Base-by-base conservation (phyloP, 805 yeast genomes). In the Danielia reshetovae region DNA sequence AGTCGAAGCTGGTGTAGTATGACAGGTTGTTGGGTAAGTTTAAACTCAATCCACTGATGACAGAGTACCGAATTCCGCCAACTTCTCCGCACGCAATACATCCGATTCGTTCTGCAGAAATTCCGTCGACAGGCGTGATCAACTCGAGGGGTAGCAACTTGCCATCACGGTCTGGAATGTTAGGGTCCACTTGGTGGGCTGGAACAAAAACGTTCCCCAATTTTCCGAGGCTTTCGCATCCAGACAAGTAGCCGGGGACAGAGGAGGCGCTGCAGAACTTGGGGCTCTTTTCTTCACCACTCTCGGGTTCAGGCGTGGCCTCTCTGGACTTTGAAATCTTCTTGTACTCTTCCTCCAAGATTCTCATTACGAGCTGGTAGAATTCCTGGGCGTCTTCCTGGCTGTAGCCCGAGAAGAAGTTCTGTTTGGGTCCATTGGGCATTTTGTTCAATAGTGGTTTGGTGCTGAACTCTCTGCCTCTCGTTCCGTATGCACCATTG, bases 321-420 rank as follows among this genome's bases (percentile, higher is more conserved):
- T 56, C 41, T 32, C 59, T 48, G 18, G 50, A 43, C 21, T n/a
- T 29, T 15, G 9, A 25, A 17, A 32, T 39, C n/a, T 54, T 55
- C 55, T 61, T 66, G 57, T 56, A 62, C 35, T 80, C 85, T 26
- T 65, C 65, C 51, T 85, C 94, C 21, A 85, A 62, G 37, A 81
- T 76, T 27, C 74, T 69, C 70, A 85, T 67, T 2, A 84, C 72
- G 33, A 81, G 71, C 55, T 89, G 97, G 64, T 89, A 89, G 52
- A 89, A 89, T 57, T 89, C 97, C 59, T 89, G 96, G 0, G 97
- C 97, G 62, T 89, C 97, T 57, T 89, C 96, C 61, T 89, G 97
- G 52, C 85, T 87, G 54, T 86, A 86, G 2, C 96, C 93, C 36
- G 78, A 60, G 48, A 88, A 78, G 40, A 87, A 74, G 53, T 81